Conservation (phyloP, 2,329 filamentous ascomycete genomes). For the Nigrograna mackinnonii region DNA sequence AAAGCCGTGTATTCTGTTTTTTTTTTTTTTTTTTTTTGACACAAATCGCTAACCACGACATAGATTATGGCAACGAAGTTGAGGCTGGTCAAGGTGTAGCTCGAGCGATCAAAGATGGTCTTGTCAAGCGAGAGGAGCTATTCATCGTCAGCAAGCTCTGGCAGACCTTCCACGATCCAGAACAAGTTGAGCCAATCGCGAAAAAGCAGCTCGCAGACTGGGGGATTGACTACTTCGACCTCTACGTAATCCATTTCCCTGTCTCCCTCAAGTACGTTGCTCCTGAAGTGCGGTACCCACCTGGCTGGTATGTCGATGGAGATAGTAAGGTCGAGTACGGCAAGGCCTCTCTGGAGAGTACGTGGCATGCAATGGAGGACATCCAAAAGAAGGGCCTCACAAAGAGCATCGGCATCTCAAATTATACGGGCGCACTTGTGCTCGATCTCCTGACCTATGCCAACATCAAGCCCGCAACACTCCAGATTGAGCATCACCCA, state of each 20-base stretch:
- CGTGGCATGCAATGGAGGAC: conserved; percentile 47
- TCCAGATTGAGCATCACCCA: conserved; percentile 44
- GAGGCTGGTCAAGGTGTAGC: conserved; percentile 40
- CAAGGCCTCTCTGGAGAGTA: conserved; percentile 36
- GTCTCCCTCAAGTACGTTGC: conserved; percentile 69
- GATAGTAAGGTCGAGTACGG: conserved; percentile 41
- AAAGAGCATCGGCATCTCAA: conserved; percentile 41
- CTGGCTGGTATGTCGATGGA: conserved; percentile 39
- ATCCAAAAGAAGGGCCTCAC: conserved; percentile 35
- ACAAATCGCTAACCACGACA: conserved; percentile 1
- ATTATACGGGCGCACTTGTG: conserved; percentile 45
- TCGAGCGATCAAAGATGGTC: conserved; percentile 41
- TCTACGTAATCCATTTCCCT: conserved; percentile 83
- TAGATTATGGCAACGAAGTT: conserved; percentile 44
- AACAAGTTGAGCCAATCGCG: conserved; percentile 75
- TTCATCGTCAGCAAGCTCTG: conserved; percentile 94
- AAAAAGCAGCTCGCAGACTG: conserved; percentile 56
- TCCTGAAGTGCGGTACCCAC: conserved; percentile 38
- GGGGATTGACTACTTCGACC: conserved; percentile 43
- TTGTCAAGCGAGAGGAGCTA: conserved; percentile 66
- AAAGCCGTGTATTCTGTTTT: too few relatives aligned
- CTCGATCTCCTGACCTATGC: conserved; percentile 61
- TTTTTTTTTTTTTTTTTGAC: too few relatives aligned
- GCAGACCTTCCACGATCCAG: conserved; percentile 86
- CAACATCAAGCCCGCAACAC: conserved; percentile 35